These are phyloP conservation scores for Leccinum uliginosum DNA, from an alignment of 768 basidiomycete species.

Conservation along the genomic window DNA sequence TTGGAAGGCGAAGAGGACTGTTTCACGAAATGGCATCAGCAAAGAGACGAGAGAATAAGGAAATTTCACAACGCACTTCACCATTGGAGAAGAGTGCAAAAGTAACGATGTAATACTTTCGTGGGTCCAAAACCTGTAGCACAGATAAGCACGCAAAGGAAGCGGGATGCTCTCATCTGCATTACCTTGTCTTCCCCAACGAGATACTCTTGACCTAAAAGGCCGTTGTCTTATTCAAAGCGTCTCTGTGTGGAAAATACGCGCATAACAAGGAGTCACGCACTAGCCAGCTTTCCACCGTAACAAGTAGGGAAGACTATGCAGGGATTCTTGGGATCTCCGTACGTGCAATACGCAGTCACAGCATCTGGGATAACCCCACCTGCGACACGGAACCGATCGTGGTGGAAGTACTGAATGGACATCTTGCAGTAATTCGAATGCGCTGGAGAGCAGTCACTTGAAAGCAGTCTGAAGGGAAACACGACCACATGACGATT, in stretches of 20 bases:
- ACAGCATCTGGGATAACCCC: conserved; percentile 53
- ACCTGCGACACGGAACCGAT: conserved; percentile 48
- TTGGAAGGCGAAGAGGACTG: conserved; percentile 63
- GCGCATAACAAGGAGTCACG: conserved; percentile 15
- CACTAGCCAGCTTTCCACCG: conserved; percentile 49
- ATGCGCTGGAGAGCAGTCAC: not conserved
- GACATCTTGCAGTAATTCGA: conserved; percentile 13
- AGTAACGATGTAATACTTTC: conserved; percentile 51
- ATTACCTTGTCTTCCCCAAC: conserved; percentile 49
- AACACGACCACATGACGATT: not conserved
- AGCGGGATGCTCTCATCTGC: not conserved
- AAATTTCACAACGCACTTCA: conserved; percentile 36
- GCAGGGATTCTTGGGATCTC: conserved; percentile 49
- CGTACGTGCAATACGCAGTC: conserved; percentile 58
- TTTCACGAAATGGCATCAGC: not conserved
- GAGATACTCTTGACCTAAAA: conserved; percentile 45
- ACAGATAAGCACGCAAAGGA: not conserved
- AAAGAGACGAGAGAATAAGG: not conserved
- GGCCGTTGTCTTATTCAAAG: conserved; percentile 14
- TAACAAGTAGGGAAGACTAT: conserved; percentile 60
- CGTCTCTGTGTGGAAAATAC: not conserved
- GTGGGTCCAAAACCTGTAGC: conserved; percentile 43
- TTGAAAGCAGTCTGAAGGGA: not conserved
- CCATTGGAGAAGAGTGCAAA: conserved; percentile 58
- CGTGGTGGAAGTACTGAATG: conserved; percentile 50